These are phyloP conservation scores for Trypanosoma cruzi DNA, from an alignment of 208 protist genomes.

Conservation along the genomic window DNA sequence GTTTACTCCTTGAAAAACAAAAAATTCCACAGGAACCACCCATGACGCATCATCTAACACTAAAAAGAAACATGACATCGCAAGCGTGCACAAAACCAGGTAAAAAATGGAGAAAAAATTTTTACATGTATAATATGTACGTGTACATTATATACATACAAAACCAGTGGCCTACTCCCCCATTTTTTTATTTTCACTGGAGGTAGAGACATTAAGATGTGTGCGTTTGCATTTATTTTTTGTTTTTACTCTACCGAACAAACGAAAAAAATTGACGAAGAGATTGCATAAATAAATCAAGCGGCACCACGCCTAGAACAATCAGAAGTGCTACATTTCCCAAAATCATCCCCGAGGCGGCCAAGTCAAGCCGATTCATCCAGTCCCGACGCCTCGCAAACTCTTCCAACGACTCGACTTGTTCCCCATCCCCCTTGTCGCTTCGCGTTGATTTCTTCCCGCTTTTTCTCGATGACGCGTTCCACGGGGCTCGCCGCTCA, in stretches of 20 bases:
- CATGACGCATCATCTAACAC: neutral
- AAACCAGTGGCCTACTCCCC: neutral
- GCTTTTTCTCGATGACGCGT: neutral
- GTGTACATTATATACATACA: neutral
- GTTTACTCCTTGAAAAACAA: neutral
- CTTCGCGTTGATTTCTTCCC: constrained; percentile 2
- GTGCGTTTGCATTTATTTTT: neutral
- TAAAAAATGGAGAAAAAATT: neutral
- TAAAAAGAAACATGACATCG: neutral
- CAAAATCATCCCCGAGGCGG: constrained; percentile 39
- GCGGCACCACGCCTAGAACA: constrained; percentile 41
- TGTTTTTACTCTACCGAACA: constrained; percentile 29
- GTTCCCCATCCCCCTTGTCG: neutral
- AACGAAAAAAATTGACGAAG: constrained; percentile 43
- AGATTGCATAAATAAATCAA: constrained; percentile 34
- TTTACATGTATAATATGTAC: neutral
- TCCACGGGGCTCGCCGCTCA: constrained; percentile 33
- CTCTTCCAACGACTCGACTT: constrained; percentile 38
- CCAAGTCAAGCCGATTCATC: constrained; percentile 40
- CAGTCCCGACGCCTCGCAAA: constrained; percentile 43
- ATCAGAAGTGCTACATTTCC: constrained; percentile 42
- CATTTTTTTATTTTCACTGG: neutral
- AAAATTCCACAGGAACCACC: neutral
- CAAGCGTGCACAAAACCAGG: neutral
- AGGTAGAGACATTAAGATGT: too few species aligned